Evolutionary conservation across 1,284 basidiomycete genomes (phyloP).

Genomic region (Marasmius tenuissimus): DNA sequence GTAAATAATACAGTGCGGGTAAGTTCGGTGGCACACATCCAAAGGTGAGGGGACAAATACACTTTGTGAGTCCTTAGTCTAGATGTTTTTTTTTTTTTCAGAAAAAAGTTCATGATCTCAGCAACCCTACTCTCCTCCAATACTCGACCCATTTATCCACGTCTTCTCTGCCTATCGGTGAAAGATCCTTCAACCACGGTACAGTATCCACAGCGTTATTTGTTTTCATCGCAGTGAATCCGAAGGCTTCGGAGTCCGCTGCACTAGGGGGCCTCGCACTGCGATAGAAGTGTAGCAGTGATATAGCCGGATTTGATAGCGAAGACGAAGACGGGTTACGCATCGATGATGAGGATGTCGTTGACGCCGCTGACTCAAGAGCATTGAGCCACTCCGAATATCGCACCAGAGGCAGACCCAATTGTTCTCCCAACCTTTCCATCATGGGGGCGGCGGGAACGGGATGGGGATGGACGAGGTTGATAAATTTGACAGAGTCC

Average conservation of each 20-base stretch:
- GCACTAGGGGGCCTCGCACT: background rate
- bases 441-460: conserved; percentile 4
- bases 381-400: conserved; percentile 13
- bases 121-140: conserved; percentile 8
- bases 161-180: conserved; percentile 2
- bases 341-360: background rate
- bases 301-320: conserved; percentile 1
- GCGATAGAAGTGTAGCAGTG: conserved; percentile 10
- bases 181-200: background rate
- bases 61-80: background rate
- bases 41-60: background rate
- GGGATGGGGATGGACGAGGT: conserved; percentile 9
- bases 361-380: conserved; percentile 4
- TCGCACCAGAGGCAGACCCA: conserved; percentile 8
- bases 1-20: background rate
- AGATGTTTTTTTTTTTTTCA: background rate
- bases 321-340: background rate
- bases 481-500: conserved; percentile 2
- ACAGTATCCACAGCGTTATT: conserved; percentile 4
- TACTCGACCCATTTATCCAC: conserved; percentile 9
- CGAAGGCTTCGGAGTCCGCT: conserved; percentile 4
- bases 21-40: background rate
- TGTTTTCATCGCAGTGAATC: conserved; percentile 3
- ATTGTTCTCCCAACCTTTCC: background rate
- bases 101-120: background rate